Base-by-base conservation (phyloP, 768 basidiomycete genomes). In the Scleroderma bovista region DNA sequence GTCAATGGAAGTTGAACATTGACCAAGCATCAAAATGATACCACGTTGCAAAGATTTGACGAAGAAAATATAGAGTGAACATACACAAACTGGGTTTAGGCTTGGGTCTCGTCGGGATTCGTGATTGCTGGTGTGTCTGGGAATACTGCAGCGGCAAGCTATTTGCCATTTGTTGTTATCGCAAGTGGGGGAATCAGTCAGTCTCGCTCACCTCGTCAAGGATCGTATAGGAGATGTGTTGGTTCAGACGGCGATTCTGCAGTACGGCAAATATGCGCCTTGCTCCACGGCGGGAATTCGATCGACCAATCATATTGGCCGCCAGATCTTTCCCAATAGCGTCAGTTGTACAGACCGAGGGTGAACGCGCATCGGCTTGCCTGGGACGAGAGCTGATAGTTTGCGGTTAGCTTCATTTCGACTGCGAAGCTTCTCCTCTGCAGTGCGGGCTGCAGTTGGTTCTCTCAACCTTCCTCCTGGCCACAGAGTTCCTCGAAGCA, bases 271-370 rank as follows among this genome's bases (percentile, higher is more conserved):
- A 97, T 52, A 96, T 88, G 44, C 93, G 78, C 36, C 93, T 78
- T 9, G 95, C 93, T 15, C 94, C 96, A 38, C 93, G 78, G 12
- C 93, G 81, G 16, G 95, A 93, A 62, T 99, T 98, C 3, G 89
- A 86, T 26, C 93, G 79, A n/a, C 96, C 96, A 57, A 97, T 97
- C 87, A 97, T 93, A 59, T 96, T 97, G 7, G 95, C 92, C 29
- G 91, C 93, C 46, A 97, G 69, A 61, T 98, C 95, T 96, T 57
- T 9, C 43, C 34, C 12, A 51, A 44, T 16, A 34, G 34, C 12
- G 23, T 52, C 15, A 48, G 29, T 12, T 32, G 16, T 23, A 53
- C 12, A 36, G 37, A 48, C 15, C 23, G n/a, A 34, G 23, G 42
- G 36, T 15, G 1, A 38, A 24, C 26, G 24, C 44, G 52, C 68